phyloP scores from a whole-genome alignment of 2,329 filamentous ascomycete species.

The Metarhizium guizhouense region DNA sequence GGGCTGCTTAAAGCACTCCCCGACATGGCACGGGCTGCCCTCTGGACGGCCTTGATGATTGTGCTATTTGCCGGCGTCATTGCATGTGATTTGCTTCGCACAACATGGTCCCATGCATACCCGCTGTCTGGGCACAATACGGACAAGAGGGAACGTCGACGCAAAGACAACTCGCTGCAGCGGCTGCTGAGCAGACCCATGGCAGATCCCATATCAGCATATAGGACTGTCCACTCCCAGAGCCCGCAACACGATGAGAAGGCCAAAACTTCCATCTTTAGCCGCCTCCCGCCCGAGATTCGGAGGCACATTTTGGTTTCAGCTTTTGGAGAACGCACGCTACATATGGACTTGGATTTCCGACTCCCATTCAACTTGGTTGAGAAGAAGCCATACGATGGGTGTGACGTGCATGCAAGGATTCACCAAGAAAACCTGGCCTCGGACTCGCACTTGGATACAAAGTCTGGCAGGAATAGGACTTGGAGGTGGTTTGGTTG shows the following conservation, averaged over 20 bases:
- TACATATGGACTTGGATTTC: slow-evolving; percentile 16
- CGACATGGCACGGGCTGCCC: not conserved
- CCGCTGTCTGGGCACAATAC: not conserved
- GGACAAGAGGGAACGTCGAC: not conserved
- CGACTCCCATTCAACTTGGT: slow-evolving; percentile 10
- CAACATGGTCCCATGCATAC: not conserved
- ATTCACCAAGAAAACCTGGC: slow-evolving; percentile 4
- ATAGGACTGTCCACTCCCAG: not conserved
- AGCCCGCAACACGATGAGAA: not conserved
- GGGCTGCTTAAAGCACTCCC: not conserved
- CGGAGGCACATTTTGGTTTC: slow-evolving; percentile 14
- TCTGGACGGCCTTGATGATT: not conserved
- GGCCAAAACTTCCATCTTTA: not conserved
- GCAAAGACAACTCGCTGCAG: not conserved
- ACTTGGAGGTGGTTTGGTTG: slow-evolving; percentile 17
- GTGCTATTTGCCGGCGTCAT: not conserved
- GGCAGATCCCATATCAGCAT: not conserved
- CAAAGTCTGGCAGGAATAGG: not conserved
- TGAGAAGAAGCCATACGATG: slow-evolving; percentile 1
- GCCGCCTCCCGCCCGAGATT: slow-evolving; percentile 16
- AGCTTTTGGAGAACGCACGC: slow-evolving; percentile 12
- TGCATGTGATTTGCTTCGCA: not conserved
- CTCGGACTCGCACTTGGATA: slow-evolving; percentile 4
- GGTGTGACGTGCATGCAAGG: slow-evolving; percentile 4
- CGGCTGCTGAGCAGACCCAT: not conserved